Evolutionary conservation across 108 stramenopile species (phyloP).

Genomic region (Skeletonema potamos): DNA sequence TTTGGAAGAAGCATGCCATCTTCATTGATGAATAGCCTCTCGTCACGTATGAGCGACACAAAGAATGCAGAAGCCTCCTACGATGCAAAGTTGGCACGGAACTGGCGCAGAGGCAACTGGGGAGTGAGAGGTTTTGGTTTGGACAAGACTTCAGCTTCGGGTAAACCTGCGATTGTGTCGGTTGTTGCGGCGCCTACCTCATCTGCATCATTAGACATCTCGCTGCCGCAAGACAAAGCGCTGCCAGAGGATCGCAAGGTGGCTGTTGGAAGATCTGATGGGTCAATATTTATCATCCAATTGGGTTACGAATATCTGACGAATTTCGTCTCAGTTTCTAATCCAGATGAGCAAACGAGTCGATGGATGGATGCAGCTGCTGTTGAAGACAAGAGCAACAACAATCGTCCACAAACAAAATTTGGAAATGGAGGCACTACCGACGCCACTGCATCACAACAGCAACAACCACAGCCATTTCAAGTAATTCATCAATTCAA

Average conservation of each 20-base stretch:
- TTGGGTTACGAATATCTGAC: constrained; percentile 58
- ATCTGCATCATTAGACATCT: constrained; percentile 3
- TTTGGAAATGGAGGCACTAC: neutral
- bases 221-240: constrained; percentile 22
- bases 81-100: constrained; percentile 40
- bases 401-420: constrained; percentile 9
- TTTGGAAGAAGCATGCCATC: neutral
- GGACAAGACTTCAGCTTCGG: constrained; percentile 13
- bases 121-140: constrained; percentile 45
- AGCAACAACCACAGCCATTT: constrained; percentile 28
- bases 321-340: constrained; percentile 36
- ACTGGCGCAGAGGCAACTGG: constrained; percentile 54
- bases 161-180: neutral
- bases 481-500: constrained; percentile 37
- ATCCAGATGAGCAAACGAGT: constrained; percentile 10
- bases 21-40: constrained; percentile 10
- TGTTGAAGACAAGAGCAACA: neutral
- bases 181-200: constrained; percentile 4
- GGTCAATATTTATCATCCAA: constrained; percentile 53
- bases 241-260: constrained; percentile 21
- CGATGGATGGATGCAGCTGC: constrained; percentile 7
- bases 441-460: neutral
- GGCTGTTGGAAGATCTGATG: constrained; percentile 65
- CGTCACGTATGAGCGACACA: constrained; percentile 30
- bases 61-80: constrained; percentile 30